phyloP scores from a whole-genome alignment of 2,329 filamentous ascomycete genomes.

The Sporothrix sp. region DNA sequence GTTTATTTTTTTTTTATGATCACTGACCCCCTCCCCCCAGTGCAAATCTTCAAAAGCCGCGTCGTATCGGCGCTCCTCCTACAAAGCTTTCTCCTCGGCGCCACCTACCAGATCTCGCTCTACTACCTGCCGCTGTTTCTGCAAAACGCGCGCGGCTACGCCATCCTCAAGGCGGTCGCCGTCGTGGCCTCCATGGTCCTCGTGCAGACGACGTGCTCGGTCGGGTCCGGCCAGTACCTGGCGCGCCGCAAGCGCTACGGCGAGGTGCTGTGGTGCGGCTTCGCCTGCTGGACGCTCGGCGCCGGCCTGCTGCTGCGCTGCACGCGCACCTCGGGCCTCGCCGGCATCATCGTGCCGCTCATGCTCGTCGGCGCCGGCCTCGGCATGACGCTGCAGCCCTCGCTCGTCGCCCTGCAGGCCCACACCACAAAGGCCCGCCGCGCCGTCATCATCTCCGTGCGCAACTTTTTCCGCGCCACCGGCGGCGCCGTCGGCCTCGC shows the following conservation, averaged over 20 bases:
- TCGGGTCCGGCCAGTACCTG: constrained; percentile 26
- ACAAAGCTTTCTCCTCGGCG: constrained; percentile 16
- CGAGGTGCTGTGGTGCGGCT: constrained; percentile 25
- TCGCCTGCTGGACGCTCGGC: constrained; percentile 28
- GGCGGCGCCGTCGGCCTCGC: constrained; percentile 29
- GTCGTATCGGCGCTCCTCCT: constrained; percentile 11
- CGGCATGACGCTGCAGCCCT: constrained; percentile 29
- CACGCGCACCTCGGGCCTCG: constrained; percentile 20
- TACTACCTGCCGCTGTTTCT: constrained; percentile 24
- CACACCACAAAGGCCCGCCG: constrained; percentile 28
- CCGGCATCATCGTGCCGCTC: constrained; percentile 24
- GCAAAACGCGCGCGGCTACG: constrained; percentile 24
- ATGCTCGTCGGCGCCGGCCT: constrained; percentile 27
- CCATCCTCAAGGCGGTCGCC: constrained; percentile 23
- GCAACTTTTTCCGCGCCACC: constrained; percentile 30
- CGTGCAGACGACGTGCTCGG: constrained; percentile 22
- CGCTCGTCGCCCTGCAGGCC: constrained; percentile 29
- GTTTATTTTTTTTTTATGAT: too few relatives aligned
- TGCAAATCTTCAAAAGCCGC: constrained; percentile 15
- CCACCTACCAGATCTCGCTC: constrained; percentile 13
- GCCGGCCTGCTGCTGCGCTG: constrained; percentile 25
- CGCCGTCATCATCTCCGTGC: constrained; percentile 29
- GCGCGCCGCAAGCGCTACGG: constrained; percentile 23
- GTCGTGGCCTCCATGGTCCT: constrained; percentile 24
- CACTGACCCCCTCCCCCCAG: too few relatives aligned